Evolutionary conservation across 306 rosid genomes (phyloP).

Genomic region (Casuarina equisetifolia): DNA sequence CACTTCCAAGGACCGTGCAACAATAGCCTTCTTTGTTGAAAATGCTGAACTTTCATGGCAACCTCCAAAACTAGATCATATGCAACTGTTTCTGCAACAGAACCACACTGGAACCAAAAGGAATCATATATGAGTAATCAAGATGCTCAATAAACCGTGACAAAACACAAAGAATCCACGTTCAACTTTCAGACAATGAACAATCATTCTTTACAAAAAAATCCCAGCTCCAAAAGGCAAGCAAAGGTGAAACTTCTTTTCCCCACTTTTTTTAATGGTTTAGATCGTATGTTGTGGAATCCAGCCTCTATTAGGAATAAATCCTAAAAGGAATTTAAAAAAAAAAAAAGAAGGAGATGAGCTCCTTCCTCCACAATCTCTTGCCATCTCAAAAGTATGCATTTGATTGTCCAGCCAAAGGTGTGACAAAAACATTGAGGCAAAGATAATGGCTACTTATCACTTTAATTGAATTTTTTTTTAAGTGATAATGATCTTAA

Average conservation of each 20-base stretch:
- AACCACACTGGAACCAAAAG: conserved; percentile 60
- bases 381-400: background rate
- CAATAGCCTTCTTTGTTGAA: conserved; percentile 78
- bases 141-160: conserved; percentile 6
- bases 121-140: conserved; percentile 16
- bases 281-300: background rate
- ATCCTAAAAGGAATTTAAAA: background rate
- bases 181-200: background rate
- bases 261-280: background rate
- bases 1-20: conserved; percentile 95
- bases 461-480: background rate
- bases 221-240: background rate
- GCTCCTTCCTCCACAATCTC: background rate
- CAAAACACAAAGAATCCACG: background rate
- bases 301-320: background rate
- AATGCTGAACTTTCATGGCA: conserved; percentile 91
- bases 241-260: background rate
- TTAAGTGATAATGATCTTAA: background rate
- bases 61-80: conserved; percentile 89
- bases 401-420: background rate
- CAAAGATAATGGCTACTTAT: background rate
- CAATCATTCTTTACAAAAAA: conserved; percentile 2
- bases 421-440: background rate
- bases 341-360: background rate
- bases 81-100: conserved; percentile 96